Evolutionary conservation across 768 basidiomycete genomes (phyloP).

Genomic region (Psilocybe azurescens): DNA sequence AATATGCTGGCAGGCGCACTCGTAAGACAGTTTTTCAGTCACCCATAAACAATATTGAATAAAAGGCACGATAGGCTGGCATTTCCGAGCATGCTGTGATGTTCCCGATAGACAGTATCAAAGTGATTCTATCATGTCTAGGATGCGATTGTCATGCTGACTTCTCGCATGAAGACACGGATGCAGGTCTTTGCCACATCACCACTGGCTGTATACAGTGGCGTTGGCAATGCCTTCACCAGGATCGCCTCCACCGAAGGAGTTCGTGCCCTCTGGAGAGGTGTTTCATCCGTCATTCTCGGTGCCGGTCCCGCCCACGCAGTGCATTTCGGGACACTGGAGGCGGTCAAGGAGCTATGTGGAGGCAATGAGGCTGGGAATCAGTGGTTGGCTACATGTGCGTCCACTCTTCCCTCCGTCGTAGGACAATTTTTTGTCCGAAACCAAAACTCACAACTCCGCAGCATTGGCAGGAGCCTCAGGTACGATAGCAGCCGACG

Average conservation of each 20-base stretch:
- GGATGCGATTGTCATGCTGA: conserved; percentile 10
- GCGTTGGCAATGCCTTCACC: conserved; percentile 88
- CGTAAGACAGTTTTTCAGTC: conserved; percentile 54
- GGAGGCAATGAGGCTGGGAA: conserved; percentile 85
- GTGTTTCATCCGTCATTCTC: conserved; percentile 93
- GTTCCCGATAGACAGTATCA: conserved; percentile 98
- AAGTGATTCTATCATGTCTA: conserved; percentile 57
- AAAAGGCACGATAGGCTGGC: conserved; percentile 70
- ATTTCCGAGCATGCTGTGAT: conserved; percentile 99
- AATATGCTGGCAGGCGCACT: conserved; percentile 98
- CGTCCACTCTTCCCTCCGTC: conserved; percentile 33
- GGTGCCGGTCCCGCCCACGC: conserved; percentile 99
- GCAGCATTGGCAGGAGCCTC: conserved; percentile 91
- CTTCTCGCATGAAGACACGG: conserved; percentile 71
- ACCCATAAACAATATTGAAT: conserved; percentile 4
- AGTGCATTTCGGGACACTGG: conserved; percentile 95
- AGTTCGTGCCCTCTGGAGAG: conserved; percentile 89
- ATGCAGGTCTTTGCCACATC: conserved; percentile 97
- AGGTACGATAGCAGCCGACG: conserved; percentile 94
- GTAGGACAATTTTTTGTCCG: not conserved
- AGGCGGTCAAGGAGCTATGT: conserved; percentile 90
- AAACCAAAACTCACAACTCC: conserved; percentile 14
- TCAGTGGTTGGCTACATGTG: conserved; percentile 90
- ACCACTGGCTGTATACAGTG: conserved; percentile 85
- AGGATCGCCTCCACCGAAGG: conserved; percentile 96